Base-by-base conservation (phyloP, 345 rosid species). In the Citrus inodora region DNA sequence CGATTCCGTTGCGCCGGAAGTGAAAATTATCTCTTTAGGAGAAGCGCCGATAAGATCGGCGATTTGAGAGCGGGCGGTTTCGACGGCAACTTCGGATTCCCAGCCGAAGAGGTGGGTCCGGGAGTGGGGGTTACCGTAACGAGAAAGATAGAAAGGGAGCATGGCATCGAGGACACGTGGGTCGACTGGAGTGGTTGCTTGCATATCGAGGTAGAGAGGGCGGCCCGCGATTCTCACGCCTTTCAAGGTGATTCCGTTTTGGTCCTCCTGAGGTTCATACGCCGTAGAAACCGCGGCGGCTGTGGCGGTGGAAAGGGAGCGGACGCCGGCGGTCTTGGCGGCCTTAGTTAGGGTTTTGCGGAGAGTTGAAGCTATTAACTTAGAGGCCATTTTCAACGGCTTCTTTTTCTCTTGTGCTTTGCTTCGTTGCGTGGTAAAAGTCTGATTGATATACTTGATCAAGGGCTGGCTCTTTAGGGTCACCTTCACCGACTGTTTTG, bases 1-100 rank as follows among this genome's bases (percentile, higher is more conserved):
- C 32, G 93, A 93, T 80, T 96, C 99, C 66, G 98, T 96, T 25
- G 98, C 99, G 38, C 99, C 99, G 16, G 99, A 94, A 58, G 97
- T 88, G 85, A 96, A 96, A 8, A 96, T 85, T 65, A 96, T 86
- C 82, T 96, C 99, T 76, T 91, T 96, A 4, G 97, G 93, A 16
- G 98, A 92, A 25, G 98, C 97, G 28, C 90, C 90, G 78, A 96
- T 85, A 24, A 96, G 83, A n/a, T 84, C 85, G 11, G 98, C 94
- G 40, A 94, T 88, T 33, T 92, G 93, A 25, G 85, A 80, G 60
- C 98, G 93, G 21, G 99, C 95, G 3, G 89, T 80, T 76, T 96
- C 99, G 4, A 90, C 97, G 3, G 97, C 99, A 73, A 71, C 81
- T 71, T 96, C 98, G 1, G 99, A 95, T 80, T 96, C 99, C 99